Evolutionary conservation across 169 alveolate genomes (phyloP).

Genomic region (Plasmodium malariae): DNA sequence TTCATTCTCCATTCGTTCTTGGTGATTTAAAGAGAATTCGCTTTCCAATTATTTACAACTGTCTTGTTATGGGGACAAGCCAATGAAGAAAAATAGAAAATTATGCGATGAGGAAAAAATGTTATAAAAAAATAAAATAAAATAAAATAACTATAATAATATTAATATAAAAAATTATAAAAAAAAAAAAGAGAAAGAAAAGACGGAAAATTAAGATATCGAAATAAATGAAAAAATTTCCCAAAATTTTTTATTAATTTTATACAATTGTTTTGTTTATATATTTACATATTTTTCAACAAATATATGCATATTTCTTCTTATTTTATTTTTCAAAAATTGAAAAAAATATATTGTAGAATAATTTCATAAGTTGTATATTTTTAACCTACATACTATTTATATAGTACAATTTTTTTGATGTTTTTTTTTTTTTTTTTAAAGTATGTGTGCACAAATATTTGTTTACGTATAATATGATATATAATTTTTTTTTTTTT

Average conservation of each 20-base stretch:
- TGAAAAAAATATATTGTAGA: conserved; percentile 10
- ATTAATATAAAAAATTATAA: no score
- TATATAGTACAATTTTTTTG: conserved; percentile 23
- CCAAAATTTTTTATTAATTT: conserved; percentile 2
- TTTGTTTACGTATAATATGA: not conserved
- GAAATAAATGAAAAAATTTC: not conserved
- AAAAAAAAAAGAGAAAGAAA: not conserved
- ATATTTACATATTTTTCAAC: conserved; percentile 13
- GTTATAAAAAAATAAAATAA: no score
- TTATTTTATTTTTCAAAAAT: not conserved
- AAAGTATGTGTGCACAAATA: conserved; percentile 26
- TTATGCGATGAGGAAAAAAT: no score
- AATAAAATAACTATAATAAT: no score
- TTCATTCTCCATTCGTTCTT: conserved; percentile 46
- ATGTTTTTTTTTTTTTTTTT: conserved; percentile 45
- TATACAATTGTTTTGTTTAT: not conserved
- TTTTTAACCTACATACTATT: conserved; percentile 27
- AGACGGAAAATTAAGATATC: conserved; percentile 1
- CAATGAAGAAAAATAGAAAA: no score
- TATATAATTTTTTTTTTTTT: conserved; percentile 6
- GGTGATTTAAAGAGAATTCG: no score
- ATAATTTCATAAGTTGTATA: conserved; percentile 37
- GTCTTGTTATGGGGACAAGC: no score
- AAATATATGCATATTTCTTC: conserved; percentile 18
- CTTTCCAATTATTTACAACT: no score